Percentiles rank a stretch among this genome's conserved stretches.
These are phyloP conservation scores for Fusarium multiceps DNA, from an alignment of 2,329 filamentous ascomycete species.

Conservation along the genomic window DNA sequence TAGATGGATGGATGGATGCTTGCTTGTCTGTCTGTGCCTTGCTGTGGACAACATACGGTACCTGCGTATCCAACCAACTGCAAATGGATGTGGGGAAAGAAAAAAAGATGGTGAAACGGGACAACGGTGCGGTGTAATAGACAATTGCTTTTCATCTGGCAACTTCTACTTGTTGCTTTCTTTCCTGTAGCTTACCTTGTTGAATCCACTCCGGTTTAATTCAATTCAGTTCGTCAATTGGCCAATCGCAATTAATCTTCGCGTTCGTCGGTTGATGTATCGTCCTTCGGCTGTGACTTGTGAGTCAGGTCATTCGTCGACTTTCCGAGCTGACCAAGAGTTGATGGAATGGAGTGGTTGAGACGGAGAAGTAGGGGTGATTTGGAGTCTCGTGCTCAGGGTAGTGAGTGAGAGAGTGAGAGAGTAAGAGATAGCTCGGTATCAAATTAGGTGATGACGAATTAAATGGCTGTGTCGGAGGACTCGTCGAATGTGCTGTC, in stretches of 20 bases:
- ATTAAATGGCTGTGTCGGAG: conserved; percentile 13
- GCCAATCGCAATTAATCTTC: conserved; percentile 7
- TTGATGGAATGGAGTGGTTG: conserved; percentile 32
- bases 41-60: conserved; percentile 18
- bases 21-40: conserved; percentile 16
- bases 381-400: conserved; percentile 4
- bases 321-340: conserved; percentile 18
- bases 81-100: conserved; percentile 16
- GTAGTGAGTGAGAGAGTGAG: background rate
- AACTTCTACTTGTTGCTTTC: conserved; percentile 22
- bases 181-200: conserved; percentile 32
- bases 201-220: background rate
- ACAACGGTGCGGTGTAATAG: conserved; percentile 15
- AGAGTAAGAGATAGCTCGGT: background rate
- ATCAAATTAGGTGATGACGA: conserved; percentile 14
- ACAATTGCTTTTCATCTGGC: conserved; percentile 3
- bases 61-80: conserved; percentile 19
- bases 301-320: conserved; percentile 28
- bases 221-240: background rate
- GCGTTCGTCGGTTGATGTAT: conserved; percentile 19
- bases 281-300: conserved; percentile 25
- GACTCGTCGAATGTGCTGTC: conserved; percentile 13
- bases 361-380: conserved; percentile 15
- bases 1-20: background rate
- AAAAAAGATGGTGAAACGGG: conserved; percentile 11